Evolutionary conservation across 2,329 filamentous ascomycete genomes (phyloP).

Genomic region (Fusarium chuoi): DNA sequence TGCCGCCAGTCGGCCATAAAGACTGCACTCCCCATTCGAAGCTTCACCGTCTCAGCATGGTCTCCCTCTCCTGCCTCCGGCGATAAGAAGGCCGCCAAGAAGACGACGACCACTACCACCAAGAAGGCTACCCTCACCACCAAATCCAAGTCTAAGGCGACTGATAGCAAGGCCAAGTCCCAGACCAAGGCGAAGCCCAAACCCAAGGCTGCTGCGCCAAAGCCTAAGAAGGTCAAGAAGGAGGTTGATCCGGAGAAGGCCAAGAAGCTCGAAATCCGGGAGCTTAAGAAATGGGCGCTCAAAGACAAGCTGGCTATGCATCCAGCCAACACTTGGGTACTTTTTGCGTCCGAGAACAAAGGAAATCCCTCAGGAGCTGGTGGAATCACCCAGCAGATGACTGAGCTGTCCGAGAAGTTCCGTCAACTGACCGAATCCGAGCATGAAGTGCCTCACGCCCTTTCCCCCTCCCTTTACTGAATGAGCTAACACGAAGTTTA

Average conservation of each 20-base stretch:
- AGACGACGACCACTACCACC: slow-evolving; percentile 26
- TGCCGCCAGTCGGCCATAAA: slow-evolving; percentile 29
- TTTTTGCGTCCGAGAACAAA: slow-evolving; percentile 52
- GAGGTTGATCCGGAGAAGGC: slow-evolving; percentile 49
- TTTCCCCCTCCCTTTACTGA: background rate
- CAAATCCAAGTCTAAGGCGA: slow-evolving; percentile 14
- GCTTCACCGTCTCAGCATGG: slow-evolving; percentile 48
- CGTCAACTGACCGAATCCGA: slow-evolving; percentile 55
- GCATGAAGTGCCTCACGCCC: slow-evolving; percentile 53
- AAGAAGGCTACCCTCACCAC: slow-evolving; percentile 37
- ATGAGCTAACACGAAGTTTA: slow-evolving; percentile 20
- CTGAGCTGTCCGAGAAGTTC: slow-evolving; percentile 48
- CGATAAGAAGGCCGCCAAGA: slow-evolving; percentile 33
- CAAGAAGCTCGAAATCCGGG: slow-evolving; percentile 45
- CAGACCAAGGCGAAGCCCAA: slow-evolving; percentile 46
- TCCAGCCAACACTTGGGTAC: slow-evolving; percentile 49
- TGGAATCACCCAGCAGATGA: slow-evolving; percentile 38
- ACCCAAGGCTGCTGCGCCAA: slow-evolving; percentile 39
- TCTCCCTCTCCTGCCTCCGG: slow-evolving; percentile 39
- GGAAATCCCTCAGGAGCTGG: background rate
- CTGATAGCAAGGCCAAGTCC: slow-evolving; percentile 43
- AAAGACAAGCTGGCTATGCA: slow-evolving; percentile 51
- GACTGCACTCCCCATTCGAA: slow-evolving; percentile 39
- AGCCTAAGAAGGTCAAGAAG: slow-evolving; percentile 49
- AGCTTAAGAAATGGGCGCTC: slow-evolving; percentile 56